Conservation (phyloP, 148 eudicot genomes). For the Bassia scoparia region DNA sequence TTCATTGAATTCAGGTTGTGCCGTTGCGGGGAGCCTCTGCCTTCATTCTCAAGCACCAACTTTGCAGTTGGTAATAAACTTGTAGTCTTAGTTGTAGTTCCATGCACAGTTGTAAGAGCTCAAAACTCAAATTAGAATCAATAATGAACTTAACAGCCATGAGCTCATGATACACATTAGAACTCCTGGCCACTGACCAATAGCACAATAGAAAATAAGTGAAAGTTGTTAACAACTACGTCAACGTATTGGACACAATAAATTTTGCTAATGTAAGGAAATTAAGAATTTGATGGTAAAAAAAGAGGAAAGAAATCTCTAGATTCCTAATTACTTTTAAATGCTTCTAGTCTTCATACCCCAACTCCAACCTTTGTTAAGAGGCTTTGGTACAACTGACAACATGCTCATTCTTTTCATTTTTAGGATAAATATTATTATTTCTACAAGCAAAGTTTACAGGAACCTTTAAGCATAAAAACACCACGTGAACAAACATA, state of each 20-base stretch:
- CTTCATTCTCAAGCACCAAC: background rate
- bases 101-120: slow-evolving; percentile 17
- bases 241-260: background rate
- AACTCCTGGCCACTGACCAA: background rate
- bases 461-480: slow-evolving; percentile 36
- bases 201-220: background rate
- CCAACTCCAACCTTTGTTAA: background rate
- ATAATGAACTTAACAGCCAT: background rate
- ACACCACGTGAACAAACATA: background rate
- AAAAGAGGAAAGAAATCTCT: background rate
- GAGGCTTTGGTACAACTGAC: background rate
- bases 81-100: background rate
- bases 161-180: background rate
- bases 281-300: background rate
- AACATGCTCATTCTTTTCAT: background rate
- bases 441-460: slow-evolving; percentile 24
- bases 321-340: background rate
- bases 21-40: background rate
- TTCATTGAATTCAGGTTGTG: slow-evolving; percentile 51
- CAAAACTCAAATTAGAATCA: background rate
- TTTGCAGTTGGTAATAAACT: background rate
- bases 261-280: background rate
- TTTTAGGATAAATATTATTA: background rate
- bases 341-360: background rate
- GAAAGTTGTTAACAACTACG: background rate